These are phyloP conservation scores for Aspergillus quadricinctus DNA, from an alignment of 2,329 filamentous ascomycete species.

Conservation along the genomic window DNA sequence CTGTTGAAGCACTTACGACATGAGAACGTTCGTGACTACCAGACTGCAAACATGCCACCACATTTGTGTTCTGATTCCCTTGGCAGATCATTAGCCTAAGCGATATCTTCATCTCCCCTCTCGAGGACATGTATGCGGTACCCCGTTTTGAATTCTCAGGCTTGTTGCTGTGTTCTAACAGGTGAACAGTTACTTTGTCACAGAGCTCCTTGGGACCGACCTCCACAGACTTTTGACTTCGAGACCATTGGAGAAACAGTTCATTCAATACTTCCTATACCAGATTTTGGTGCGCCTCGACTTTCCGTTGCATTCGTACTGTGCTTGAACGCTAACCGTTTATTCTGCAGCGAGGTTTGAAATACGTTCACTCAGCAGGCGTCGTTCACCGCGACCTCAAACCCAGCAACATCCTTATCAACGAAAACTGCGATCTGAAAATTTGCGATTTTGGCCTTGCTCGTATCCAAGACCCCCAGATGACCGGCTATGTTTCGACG, in stretches of 20 bases:
- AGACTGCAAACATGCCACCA: neutral
- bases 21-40: slow-evolving; percentile 69
- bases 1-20: slow-evolving; percentile 93
- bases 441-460: slow-evolving; percentile 98
- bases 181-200: slow-evolving; percentile 80
- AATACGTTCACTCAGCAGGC: slow-evolving; percentile 98
- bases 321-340: slow-evolving; percentile 15
- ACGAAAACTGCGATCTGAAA: slow-evolving; percentile 99
- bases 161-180: slow-evolving; percentile 8
- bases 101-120: slow-evolving; percentile 98
- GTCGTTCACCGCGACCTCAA: slow-evolving; percentile 97
- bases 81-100: slow-evolving; percentile 88
- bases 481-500: slow-evolving; percentile 98
- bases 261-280: slow-evolving; percentile 99
- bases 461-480: slow-evolving; percentile 97
- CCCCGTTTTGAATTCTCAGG: neutral
- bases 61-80: slow-evolving; percentile 15
- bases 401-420: slow-evolving; percentile 98
- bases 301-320: neutral
- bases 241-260: slow-evolving; percentile 95
- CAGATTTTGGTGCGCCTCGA: slow-evolving; percentile 78
- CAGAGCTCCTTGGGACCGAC: slow-evolving; percentile 93
- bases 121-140: slow-evolving; percentile 84
- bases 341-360: slow-evolving; percentile 72
- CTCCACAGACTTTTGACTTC: slow-evolving; percentile 93